A percentile compares a stretch with the other conserved stretches of the same genome.
These are phyloP conservation scores for Cardamine occulta DNA, from an alignment of 345 rosid species.

Conservation along the genomic window DNA sequence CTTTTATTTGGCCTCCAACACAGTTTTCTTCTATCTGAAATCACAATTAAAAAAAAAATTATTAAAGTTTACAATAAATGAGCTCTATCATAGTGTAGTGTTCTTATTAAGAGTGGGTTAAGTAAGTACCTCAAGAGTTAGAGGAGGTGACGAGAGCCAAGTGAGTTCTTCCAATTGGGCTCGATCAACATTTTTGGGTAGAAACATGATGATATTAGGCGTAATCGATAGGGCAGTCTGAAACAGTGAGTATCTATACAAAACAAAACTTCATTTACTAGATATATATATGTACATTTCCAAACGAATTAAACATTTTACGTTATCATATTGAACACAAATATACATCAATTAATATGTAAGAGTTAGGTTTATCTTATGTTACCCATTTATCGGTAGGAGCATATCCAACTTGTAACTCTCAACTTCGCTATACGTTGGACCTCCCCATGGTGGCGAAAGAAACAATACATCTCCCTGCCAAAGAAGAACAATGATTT, in stretches of 20 bases:
- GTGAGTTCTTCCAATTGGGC: slow-evolving; percentile 40
- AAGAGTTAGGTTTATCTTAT: not conserved
- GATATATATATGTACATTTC: too few relatives aligned
- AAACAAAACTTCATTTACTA: not conserved
- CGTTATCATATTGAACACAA: not conserved
- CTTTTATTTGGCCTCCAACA: slow-evolving; percentile 35
- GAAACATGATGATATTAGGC: slow-evolving; percentile 34
- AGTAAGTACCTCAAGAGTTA: slow-evolving; percentile 37
- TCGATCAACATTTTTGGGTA: slow-evolving; percentile 36
- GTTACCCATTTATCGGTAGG: slow-evolving; percentile 53
- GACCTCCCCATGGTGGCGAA: slow-evolving; percentile 64
- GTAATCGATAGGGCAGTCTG: slow-evolving; percentile 35
- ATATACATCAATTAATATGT: not conserved
- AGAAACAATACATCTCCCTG: slow-evolving; percentile 54
- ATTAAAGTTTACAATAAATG: not conserved
- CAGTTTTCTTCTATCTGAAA: slow-evolving; percentile 37
- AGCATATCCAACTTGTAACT: slow-evolving; percentile 50
- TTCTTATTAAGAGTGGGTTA: not conserved
- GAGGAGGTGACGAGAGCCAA: slow-evolving; percentile 42
- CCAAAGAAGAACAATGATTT: not conserved
- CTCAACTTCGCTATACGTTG: slow-evolving; percentile 47
- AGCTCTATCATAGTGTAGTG: not conserved
- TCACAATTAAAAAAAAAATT: not conserved
- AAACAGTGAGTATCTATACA: slow-evolving; percentile 35
- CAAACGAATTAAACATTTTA: not conserved